Evolutionary conservation across 768 basidiomycete species (phyloP).

Genomic region (Kwoniella dejecticola): DNA sequence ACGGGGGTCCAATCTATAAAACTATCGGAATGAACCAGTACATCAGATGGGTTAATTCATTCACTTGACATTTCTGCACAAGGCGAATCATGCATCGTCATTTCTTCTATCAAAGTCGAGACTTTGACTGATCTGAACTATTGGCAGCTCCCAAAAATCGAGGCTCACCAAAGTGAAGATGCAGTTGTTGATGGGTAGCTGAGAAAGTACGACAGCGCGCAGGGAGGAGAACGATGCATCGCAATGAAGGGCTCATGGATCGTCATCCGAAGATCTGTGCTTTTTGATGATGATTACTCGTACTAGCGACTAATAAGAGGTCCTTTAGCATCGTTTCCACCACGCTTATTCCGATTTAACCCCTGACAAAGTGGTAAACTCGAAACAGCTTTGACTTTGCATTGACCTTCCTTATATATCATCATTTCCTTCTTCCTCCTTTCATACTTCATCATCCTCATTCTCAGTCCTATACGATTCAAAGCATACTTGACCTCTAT

Average conservation of each 20-base stretch:
- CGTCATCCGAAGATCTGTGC: constrained; percentile 8
- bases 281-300: background rate
- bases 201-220: no score
- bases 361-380: background rate
- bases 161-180: no score
- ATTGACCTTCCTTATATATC: background rate
- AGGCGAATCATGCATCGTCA: background rate
- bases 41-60: background rate
- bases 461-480: background rate
- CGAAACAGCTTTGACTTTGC: background rate
- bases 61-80: no score
- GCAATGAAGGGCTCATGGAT: background rate
- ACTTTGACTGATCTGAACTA: background rate
- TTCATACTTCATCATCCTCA: background rate
- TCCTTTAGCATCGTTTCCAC: constrained; percentile 1
- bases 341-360: background rate
- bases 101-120: background rate
- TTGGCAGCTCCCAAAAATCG: no score
- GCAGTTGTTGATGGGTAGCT: no score
- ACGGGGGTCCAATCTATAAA: background rate
- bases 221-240: no score
- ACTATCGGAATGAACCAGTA: background rate
- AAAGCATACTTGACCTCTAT: constrained; percentile 10
- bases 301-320: no score
- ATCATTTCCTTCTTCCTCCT: background rate